phyloP scores from a whole-genome alignment of 2,329 filamentous ascomycete species.

The Fusarium guadeloupense region DNA sequence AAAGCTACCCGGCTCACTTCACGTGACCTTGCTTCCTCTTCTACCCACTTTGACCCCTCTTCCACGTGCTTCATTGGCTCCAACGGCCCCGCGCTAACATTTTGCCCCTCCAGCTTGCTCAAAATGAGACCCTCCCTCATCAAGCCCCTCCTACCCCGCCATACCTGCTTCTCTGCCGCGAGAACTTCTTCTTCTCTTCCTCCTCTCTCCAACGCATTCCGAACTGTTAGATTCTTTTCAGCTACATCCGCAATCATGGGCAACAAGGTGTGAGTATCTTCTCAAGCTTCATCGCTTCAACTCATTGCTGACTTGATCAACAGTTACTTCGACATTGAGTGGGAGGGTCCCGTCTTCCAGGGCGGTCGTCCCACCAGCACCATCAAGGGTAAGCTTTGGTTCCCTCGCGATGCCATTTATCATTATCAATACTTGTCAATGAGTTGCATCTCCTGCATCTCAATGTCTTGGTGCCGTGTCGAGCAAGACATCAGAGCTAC shows the following conservation, averaged over 20 bases:
- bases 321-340: constrained; percentile 77
- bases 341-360: constrained; percentile 77
- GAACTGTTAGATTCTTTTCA: constrained; percentile 57
- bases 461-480: neutral
- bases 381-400: constrained; percentile 65
- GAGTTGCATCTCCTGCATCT: neutral
- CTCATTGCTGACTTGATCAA: constrained; percentile 35
- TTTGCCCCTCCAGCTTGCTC: constrained; percentile 53
- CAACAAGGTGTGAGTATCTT: constrained; percentile 69
- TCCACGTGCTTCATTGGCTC: constrained; percentile 41
- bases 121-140: constrained; percentile 58
- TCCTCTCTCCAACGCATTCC: constrained; percentile 54
- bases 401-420: neutral
- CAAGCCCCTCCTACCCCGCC: constrained; percentile 59
- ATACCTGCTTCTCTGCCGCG: constrained; percentile 52
- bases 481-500: neutral
- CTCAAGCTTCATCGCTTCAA: constrained; percentile 17
- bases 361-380: constrained; percentile 62
- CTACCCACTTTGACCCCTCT: constrained; percentile 17
- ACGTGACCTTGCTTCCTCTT: constrained; percentile 44
- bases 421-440: constrained; percentile 7
- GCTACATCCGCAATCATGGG: constrained; percentile 74
- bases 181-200: constrained; percentile 55
- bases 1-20: constrained; percentile 34
- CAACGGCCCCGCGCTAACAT: constrained; percentile 48